phyloP scores from a whole-genome alignment of 176 grass and related monocot species.

The Secale cereale region DNA sequence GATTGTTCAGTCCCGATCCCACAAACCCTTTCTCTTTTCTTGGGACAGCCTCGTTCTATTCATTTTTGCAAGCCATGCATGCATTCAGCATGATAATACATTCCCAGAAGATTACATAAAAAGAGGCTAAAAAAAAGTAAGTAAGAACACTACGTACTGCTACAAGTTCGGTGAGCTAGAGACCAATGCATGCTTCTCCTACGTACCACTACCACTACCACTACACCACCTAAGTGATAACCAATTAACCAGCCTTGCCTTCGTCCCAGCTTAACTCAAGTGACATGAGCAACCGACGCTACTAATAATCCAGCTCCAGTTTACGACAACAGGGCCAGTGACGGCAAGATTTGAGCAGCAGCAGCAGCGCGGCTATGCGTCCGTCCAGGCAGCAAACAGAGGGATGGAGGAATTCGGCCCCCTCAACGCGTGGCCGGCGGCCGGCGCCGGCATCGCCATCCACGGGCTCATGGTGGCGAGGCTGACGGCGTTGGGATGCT shows the following conservation, averaged over 20 bases:
- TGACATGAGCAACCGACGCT: neutral
- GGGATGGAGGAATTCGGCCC: constrained; percentile 12
- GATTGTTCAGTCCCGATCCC: neutral
- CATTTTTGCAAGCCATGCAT: constrained; percentile 11
- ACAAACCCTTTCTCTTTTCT: neutral
- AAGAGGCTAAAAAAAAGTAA: constrained; percentile 21
- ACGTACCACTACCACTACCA: neutral
- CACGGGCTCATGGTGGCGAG: constrained; percentile 30
- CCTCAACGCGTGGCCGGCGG: constrained; percentile 7
- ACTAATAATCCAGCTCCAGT: constrained; percentile 16
- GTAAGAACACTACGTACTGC: neutral
- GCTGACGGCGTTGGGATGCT: constrained; percentile 22
- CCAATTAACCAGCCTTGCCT: constrained; percentile 7
- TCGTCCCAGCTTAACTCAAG: neutral
- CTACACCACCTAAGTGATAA: constrained; percentile 19
- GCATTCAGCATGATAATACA: neutral
- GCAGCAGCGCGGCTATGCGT: constrained; percentile 24
- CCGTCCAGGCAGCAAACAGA: constrained; percentile 72
- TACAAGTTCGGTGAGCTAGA: neutral
- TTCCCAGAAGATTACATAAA: constrained; percentile 21
- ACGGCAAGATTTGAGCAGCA: neutral
- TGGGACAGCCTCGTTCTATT: constrained; percentile 30
- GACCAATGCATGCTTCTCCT: constrained; percentile 13
- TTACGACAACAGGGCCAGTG: neutral
- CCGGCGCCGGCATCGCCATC: constrained; percentile 27